Base-by-base conservation (phyloP, 164 flowering plant genomes). In the Kingdonia uniflora region DNA sequence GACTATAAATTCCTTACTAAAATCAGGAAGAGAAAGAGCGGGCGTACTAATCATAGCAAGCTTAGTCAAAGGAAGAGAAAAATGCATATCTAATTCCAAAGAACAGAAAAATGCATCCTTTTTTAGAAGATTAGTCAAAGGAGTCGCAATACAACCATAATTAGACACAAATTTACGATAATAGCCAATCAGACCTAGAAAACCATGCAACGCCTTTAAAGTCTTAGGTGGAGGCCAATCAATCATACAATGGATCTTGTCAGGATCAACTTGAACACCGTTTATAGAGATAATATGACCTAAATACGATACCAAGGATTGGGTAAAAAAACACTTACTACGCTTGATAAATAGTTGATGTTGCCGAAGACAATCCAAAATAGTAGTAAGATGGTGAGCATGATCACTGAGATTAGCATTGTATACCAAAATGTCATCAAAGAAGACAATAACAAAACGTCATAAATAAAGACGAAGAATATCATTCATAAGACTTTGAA, bases 1-100 rank as follows among this genome's bases (percentile, higher is more conserved):
- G 0, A 58, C 11, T 0, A 6, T 1, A 16, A 59, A 65, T 2
- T 48, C 14, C 24, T 29, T 42, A 25, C 3, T 14, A 22, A 58
- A 64, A 49, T 64, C 54, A 1, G 58, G 63, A 7, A 54, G 19
- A 0, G 24, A 35, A 0, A 64, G 26, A 0, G 54, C 55, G 0
- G 44, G 57, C 1, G n/a, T n/a, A n/a, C n/a, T n/a, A n/a, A 59
- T 21, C 1, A 20, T 42, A 1, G 41, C 42, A 19, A 65, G 14
- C 15, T 56, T 54, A 1, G 19, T 4, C 6, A 57, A 52, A 1
- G 57, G 38, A 2, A 1, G 14, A 0, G 0, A 0, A n/a, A 53
- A 57, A 2, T 62, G 47, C 2, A 0, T 10, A 1, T 2, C 6
- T 0, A 57, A 39, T 12, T 7, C 17, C 1, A 29, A 37, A n/a